Evolutionary conservation across 176 grass and related monocot species (phyloP).

Genomic region (Puccinellia tenuiflora): DNA sequence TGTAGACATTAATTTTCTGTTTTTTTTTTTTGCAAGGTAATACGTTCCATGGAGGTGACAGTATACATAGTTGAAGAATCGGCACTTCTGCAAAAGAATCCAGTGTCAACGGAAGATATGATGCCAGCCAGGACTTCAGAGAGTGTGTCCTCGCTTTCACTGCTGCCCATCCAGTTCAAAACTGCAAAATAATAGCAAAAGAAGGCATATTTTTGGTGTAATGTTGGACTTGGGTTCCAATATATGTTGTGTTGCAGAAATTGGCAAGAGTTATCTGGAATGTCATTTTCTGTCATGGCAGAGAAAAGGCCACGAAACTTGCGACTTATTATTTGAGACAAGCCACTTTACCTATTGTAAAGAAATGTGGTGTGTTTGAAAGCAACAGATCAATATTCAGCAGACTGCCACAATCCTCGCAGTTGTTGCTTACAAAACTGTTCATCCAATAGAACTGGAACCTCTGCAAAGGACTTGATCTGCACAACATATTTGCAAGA

Average conservation of each 20-base stretch:
- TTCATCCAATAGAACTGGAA: neutral
- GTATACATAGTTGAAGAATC: neutral
- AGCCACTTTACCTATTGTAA: conserved; percentile 20
- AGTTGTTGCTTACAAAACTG: neutral
- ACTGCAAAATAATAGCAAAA: neutral
- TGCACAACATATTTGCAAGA: too few relatives aligned
- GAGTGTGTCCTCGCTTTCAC: neutral
- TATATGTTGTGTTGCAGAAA: neutral
- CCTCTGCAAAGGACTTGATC: conserved; percentile 21
- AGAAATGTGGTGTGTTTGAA: conserved; percentile 18
- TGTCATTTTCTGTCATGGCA: neutral
- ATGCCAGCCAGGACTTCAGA: conserved; percentile 15
- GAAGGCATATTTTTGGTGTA: neutral
- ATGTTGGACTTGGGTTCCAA: neutral
- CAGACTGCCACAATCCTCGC: neutral
- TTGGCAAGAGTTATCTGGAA: neutral
- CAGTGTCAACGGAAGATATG: conserved; percentile 3
- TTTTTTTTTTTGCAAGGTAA: too few relatives aligned
- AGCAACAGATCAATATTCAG: neutral
- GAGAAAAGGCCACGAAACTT: neutral
- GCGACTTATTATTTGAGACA: neutral
- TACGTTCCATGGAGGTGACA: conserved; percentile 13
- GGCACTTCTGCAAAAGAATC: conserved; percentile 3
- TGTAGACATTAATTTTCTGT: too few relatives aligned
- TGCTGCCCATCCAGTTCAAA: neutral